Conservation (phyloP, 805 yeast genomes). For the Candida mattraensis region DNA sequence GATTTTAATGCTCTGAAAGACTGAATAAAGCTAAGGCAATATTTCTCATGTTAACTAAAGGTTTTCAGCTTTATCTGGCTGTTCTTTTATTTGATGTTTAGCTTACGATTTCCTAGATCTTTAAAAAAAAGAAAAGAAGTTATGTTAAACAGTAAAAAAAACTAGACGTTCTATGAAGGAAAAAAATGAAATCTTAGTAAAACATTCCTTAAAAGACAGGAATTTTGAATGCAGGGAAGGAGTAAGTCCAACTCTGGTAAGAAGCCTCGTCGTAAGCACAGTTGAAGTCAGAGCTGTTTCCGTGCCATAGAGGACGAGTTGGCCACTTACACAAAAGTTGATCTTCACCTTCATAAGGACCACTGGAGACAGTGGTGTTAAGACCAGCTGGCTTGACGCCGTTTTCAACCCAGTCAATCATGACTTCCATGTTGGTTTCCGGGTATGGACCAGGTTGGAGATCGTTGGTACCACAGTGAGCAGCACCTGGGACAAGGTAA, state of each 20-base stretch:
- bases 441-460: constrained; percentile 11
- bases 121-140: too few species aligned
- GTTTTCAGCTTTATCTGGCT: too few species aligned
- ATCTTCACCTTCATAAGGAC: constrained; percentile 4
- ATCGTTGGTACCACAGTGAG: constrained; percentile 6
- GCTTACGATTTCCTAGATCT: too few species aligned
- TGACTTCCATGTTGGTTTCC: constrained; percentile 7
- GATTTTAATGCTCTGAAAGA: too few species aligned
- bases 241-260: constrained; percentile 4
- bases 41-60: too few species aligned
- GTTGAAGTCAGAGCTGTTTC: constrained; percentile 1
- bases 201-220: constrained; percentile 3
- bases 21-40: too few species aligned
- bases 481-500: constrained; percentile 8
- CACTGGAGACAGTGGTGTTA: constrained; percentile 6
- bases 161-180: too few species aligned
- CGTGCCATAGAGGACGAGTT: constrained; percentile 7
- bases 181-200: background rate
- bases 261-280: constrained; percentile 23
- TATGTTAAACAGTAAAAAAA: too few species aligned
- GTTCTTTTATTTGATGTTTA: too few species aligned
- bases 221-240: constrained; percentile 2
- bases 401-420: constrained; percentile 11
- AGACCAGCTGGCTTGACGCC: constrained; percentile 7
- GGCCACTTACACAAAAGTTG: constrained; percentile 9